Evolutionary conservation across 805 yeast species (phyloP).

Genomic region (Metschnikowia borealis): DNA sequence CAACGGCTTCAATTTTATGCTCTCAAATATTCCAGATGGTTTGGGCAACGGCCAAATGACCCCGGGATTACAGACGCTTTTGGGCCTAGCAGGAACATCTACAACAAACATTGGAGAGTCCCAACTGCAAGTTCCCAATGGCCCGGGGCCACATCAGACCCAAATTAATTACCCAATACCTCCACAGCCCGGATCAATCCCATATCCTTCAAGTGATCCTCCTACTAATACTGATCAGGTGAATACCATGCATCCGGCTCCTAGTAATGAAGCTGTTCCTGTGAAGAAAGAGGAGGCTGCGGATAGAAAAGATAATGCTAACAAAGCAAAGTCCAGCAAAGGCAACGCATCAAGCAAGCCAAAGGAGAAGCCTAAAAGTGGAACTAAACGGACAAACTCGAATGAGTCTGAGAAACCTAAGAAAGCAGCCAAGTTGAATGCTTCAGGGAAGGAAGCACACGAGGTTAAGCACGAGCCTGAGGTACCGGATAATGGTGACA

Average conservation of each 20-base stretch:
- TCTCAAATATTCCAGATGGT: slow-evolving; percentile 35
- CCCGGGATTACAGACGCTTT: slow-evolving; percentile 43
- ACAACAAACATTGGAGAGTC: neutral
- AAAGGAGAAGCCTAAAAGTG: slow-evolving; percentile 1
- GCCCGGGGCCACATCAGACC: neutral
- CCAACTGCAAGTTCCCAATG: neutral
- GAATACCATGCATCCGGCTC: neutral
- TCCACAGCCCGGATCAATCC: neutral
- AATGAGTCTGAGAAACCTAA: slow-evolving; percentile 8
- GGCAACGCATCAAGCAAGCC: neutral
- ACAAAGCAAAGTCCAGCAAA: neutral
- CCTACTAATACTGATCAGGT: neutral
- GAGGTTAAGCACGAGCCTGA: slow-evolving; percentile 9
- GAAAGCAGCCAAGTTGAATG: slow-evolving; percentile 10
- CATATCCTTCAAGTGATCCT: neutral
- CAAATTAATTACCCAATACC: neutral
- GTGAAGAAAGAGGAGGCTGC: neutral
- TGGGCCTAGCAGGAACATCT: slow-evolving; percentile 25
- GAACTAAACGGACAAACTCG: slow-evolving; percentile 5
- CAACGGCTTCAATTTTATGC: slow-evolving; percentile 33
- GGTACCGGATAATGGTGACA: slow-evolving; percentile 5
- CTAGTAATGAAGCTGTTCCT: neutral
- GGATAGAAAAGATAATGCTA: neutral
- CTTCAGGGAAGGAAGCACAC: slow-evolving; percentile 7
- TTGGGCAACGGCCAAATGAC: slow-evolving; percentile 44